Percentiles rank a stretch among this genome's conserved stretches.
Evolutionary conservation across 805 yeast genomes (phyloP).

Genomic region (Ogataea angusta): DNA sequence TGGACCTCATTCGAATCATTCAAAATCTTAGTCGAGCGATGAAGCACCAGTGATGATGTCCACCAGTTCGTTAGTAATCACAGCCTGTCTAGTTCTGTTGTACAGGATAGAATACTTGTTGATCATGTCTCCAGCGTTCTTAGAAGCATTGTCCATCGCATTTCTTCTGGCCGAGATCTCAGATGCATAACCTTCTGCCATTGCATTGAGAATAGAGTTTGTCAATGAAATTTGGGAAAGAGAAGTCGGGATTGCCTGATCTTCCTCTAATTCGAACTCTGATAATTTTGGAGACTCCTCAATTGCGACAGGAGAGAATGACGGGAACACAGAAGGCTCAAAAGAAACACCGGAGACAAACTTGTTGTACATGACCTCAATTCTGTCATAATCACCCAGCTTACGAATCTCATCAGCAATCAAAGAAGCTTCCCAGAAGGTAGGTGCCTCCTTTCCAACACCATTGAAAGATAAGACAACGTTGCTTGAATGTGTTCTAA

Average conservation of each 20-base stretch:
- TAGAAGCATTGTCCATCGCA: conserved; percentile 99
- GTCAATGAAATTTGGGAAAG: conserved; percentile 83
- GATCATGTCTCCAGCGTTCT: conserved; percentile 99
- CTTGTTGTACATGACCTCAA: conserved; percentile 83
- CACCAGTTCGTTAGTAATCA: conserved; percentile 98
- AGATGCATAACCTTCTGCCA: conserved; percentile 98
- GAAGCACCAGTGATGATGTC: conserved; percentile 99
- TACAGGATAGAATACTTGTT: conserved; percentile 92
- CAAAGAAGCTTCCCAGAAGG: conserved; percentile 83
- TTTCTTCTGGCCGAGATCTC: conserved; percentile 98
- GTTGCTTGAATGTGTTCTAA: conserved; percentile 72
- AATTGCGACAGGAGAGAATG: conserved; percentile 67
- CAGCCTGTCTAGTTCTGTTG: conserved; percentile 99
- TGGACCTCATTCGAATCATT: not conserved
- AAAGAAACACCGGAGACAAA: conserved; percentile 86
- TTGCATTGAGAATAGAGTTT: conserved; percentile 82
- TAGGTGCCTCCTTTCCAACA: conserved; percentile 96
- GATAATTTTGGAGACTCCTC: conserved; percentile 82
- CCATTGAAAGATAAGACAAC: conserved; percentile 79
- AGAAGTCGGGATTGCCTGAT: conserved; percentile 63
- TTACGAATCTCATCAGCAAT: conserved; percentile 79
- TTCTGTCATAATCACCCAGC: conserved; percentile 67
- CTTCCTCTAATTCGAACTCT: conserved; percentile 75
- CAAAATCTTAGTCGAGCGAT: conserved; percentile 69
- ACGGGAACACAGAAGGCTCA: conserved; percentile 71